Evolutionary conservation across 2,329 filamentous ascomycete species (phyloP).

Genomic region (Geosmithia putterillii): DNA sequence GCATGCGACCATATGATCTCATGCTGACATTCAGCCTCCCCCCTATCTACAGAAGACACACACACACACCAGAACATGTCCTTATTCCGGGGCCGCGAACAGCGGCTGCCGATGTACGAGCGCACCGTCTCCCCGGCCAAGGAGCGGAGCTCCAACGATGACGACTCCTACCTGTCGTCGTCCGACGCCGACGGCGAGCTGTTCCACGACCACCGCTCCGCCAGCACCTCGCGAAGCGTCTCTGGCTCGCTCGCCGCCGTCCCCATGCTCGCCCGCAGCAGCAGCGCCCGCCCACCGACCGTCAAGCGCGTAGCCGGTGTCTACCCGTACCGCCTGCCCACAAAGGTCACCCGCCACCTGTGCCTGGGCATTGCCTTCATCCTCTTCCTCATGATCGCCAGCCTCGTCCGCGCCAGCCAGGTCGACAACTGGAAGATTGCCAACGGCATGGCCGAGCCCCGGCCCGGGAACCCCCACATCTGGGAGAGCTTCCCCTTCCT

Average conservation of each 20-base stretch:
- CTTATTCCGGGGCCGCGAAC: conserved; percentile 32
- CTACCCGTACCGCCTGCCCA: conserved; percentile 52
- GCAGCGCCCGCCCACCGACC: conserved; percentile 4
- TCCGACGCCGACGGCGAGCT: conserved; percentile 6
- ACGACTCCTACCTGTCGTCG: conserved; percentile 32
- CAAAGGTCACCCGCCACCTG: conserved; percentile 65
- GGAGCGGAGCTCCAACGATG: conserved; percentile 39
- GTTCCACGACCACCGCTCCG: conserved; percentile 34
- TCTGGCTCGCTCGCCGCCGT: conserved; percentile 29
- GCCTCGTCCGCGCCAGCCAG: conserved; percentile 61
- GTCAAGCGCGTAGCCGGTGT: conserved; percentile 8
- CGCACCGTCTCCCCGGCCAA: conserved; percentile 28
- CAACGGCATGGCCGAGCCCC: conserved; percentile 29
- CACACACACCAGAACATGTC: too few relatives aligned
- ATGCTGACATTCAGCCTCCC: too few relatives aligned
- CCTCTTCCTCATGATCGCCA: conserved; percentile 65
- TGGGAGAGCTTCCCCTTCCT: conserved; percentile 86
- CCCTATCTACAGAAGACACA: too few relatives aligned
- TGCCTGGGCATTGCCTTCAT: conserved; percentile 58
- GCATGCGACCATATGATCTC: too few relatives aligned
- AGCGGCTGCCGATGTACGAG: conserved; percentile 39
- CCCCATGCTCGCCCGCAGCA: conserved; percentile 27
- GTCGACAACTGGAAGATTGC: conserved; percentile 52
- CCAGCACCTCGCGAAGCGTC: conserved; percentile 35
- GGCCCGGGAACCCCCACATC: conserved; percentile 48